Evolutionary conservation across 192 early-diverging fungal species (phyloP).

Genomic region (Linnemannia zychae): DNA sequence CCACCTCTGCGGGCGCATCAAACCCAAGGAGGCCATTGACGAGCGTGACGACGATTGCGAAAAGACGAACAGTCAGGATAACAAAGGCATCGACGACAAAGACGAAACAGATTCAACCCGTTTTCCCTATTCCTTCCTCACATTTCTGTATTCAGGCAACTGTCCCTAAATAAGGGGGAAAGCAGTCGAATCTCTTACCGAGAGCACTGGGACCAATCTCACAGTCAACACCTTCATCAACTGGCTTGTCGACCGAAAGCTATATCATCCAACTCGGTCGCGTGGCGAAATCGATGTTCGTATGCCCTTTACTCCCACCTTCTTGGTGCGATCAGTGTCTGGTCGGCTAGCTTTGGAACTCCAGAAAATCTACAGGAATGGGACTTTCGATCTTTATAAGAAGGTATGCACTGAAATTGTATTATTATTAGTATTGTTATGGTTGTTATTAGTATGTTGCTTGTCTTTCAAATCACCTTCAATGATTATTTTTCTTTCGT

Average conservation of each 20-base stretch:
- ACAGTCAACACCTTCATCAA: slow-evolving; percentile 13
- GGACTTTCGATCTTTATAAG: background rate
- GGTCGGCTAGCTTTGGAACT: background rate
- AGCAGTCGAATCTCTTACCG: background rate
- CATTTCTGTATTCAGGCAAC: slow-evolving; percentile 17
- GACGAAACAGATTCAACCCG: background rate
- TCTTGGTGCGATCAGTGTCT: background rate
- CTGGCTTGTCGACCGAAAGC: background rate
- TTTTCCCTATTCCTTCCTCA: slow-evolving; percentile 10
- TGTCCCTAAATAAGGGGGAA: background rate
- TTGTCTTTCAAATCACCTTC: too few species aligned
- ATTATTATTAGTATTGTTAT: too few species aligned
- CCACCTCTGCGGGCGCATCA: background rate
- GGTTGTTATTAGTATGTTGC: background rate
- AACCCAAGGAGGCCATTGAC: background rate
- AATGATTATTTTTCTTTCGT: too few species aligned
- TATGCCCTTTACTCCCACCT: slow-evolving; percentile 3
- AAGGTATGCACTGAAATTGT: background rate
- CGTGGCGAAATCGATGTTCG: background rate
- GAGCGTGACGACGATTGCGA: background rate
- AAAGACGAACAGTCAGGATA: background rate
- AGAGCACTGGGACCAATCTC: background rate
- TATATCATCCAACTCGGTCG: background rate
- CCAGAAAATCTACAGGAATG: background rate
- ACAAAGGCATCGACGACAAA: background rate